Evolutionary conservation across 805 yeast species (phyloP), one percentile per base, ranked within the genome.

Genomic region (Saccharomycopsis oosterbeekiorum): DNA sequence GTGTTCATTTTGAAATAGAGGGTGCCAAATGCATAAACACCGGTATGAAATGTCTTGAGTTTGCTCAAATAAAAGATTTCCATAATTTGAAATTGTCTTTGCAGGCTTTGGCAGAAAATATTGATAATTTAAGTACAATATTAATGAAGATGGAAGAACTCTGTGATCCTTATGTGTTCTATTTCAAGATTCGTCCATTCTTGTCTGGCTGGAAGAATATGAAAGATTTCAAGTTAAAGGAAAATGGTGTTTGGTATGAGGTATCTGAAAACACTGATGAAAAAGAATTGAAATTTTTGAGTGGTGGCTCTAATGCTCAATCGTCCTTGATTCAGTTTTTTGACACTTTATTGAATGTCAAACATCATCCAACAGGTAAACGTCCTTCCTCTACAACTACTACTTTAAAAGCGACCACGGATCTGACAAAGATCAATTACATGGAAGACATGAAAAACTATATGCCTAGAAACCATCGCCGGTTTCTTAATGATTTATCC

Each of bases 251-350:
- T 1, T 75, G 78, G 57, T 92, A 92, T 70, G 90, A 85, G 68
- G 34, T 47, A 24, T 47, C 53, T 21, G 34, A 47, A 21, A 11
- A 21, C 14, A 21, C 53, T 11, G 70, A 73, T 40, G 63, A 58
- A 6, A 21, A 24, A 26, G 60, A 57, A 14, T 34, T 50, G 12
- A 40, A 39, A 14, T 29, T 14, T 19, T 56, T 53, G 29, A 79
- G 96, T 17, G 98, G 98, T 34, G 98, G 98, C 0, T 88, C 96
- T 3, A 92, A 92, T 70, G 97, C 97, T 0, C 98, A 92, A 73
- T 84, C 92, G 56, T 89, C 97, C 1, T 77, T 92, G 68, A 88
- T 93, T 65, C 97, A 92, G 73, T 85, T 90, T 29, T 76, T 92
- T 64, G 98, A 92, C 70, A 80, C 89, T 29, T 71, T 90, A 17